Evolutionary conservation across 805 yeast genomes (phyloP), one percentile per base, ranked within the genome.

Genomic region (Candida qinlingensis): DNA sequence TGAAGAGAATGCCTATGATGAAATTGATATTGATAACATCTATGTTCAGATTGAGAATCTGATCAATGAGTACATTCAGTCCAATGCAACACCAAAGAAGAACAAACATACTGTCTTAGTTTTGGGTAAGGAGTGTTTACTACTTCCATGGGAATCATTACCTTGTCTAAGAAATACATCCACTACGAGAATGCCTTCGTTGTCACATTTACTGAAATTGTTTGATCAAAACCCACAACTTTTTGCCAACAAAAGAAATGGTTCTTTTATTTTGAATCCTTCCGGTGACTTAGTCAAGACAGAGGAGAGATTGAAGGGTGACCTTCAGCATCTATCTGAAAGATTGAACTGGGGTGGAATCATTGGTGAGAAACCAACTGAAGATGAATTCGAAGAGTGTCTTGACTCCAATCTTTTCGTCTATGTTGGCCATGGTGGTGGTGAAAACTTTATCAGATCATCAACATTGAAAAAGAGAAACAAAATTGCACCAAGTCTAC

Each of bases 341-440:
- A 48, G 52, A 1, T 54, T 64, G 3, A 53, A 71, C 3, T 85
- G 92, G 79, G 50, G 57, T 0, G 85, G 95, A 0, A 40, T 76
- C 0, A 62, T 73, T 7, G 85, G 87, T 0, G 50, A 53, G 5
- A 70, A 68, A 41, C 96, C 97, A 0, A 54, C 69, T 0, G 94
- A 86, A 47, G 66, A 64, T 0, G 72, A 76, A 19, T 69, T 90
- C 35, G 52, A 73, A 1, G 45, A 65, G 0, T 71, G 73, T 13
- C 60, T 91, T 7, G 42, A 59, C 2, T 66, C 76, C 1, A 72
- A 77, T 37, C 54, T 87, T 7, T 85, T 85, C 55, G 70, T 92
- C 0, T 94, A 87, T 62, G 73, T 91, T 47, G 99, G 99, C 0
- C 99, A 94, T 66, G 97, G 98, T 0, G 94, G 97, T 5, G 97